Conservation (phyloP, 176 grass and related monocot species). For the Aegilops bicornis region DNA sequence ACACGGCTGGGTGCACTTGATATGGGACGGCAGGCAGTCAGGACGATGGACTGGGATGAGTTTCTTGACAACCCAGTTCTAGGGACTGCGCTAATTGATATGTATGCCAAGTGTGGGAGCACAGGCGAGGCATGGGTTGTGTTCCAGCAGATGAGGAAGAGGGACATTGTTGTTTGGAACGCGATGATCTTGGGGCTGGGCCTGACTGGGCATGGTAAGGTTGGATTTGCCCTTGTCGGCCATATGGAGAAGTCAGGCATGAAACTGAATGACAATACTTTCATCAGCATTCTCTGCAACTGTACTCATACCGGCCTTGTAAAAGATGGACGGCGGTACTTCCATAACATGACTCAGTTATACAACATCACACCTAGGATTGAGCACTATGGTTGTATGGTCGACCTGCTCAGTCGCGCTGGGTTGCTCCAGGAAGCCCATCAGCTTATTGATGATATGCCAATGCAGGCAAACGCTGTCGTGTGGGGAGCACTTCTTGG, state of each 20-base stretch:
- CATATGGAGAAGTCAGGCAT: constrained; percentile 51
- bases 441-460: constrained; percentile 55
- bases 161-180: constrained; percentile 64
- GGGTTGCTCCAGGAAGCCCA: constrained; percentile 58
- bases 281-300: constrained; percentile 63
- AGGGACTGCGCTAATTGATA: constrained; percentile 66
- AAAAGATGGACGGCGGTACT: constrained; percentile 52
- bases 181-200: constrained; percentile 61
- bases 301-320: constrained; percentile 66
- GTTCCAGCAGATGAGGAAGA: constrained; percentile 54
- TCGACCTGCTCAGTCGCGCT: constrained; percentile 66
- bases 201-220: constrained; percentile 54
- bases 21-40: constrained; percentile 31
- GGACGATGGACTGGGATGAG: constrained; percentile 37
- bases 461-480: constrained; percentile 62
- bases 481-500: constrained; percentile 65
- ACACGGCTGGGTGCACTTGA: constrained; percentile 55
- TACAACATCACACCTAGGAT: constrained; percentile 50
- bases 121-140: constrained; percentile 42
- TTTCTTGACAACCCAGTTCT: constrained; percentile 57
- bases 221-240: constrained; percentile 47
- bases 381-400: constrained; percentile 72
- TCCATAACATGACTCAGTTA: constrained; percentile 40
- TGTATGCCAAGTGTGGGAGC: constrained; percentile 70
- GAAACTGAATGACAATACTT: constrained; percentile 54